Percentiles rank a stretch among this genome's conserved stretches.
These are phyloP conservation scores for Pseudopithomyces chartarum DNA, from an alignment of 2,329 filamentous ascomycete species.

Conservation along the genomic window DNA sequence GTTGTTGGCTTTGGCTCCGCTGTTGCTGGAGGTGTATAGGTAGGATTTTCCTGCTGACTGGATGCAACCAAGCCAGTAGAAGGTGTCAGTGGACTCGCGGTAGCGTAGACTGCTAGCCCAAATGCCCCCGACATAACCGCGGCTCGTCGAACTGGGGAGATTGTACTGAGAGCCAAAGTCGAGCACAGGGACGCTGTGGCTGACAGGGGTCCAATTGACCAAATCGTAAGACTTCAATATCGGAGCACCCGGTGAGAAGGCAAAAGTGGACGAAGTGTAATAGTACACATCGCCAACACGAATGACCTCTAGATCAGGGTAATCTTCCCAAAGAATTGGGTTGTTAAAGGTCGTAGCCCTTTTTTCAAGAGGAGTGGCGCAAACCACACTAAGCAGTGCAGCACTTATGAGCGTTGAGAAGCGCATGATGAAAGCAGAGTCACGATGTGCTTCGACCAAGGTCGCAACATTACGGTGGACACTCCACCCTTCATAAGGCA, in stretches of 20 bases:
- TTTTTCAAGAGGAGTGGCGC: slow-evolving; percentile 1
- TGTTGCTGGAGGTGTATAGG: slow-evolving; percentile 56
- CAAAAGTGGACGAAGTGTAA: slow-evolving; percentile 62
- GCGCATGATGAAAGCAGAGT: neutral
- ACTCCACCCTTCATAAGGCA: neutral
- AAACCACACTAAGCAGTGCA: neutral
- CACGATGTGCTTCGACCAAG: neutral
- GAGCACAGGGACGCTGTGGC: slow-evolving; percentile 45
- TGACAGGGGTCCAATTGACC: slow-evolving; percentile 54
- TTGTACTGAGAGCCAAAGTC: slow-evolving; percentile 54
- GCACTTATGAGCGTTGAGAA: neutral
- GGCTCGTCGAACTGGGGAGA: slow-evolving; percentile 46
- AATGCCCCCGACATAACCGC: slow-evolving; percentile 59
- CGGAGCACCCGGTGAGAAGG: slow-evolving; percentile 62
- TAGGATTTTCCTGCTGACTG: slow-evolving; percentile 55
- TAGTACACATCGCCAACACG: slow-evolving; percentile 58
- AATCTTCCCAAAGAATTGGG: slow-evolving; percentile 61
- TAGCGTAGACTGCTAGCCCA: slow-evolving; percentile 63
- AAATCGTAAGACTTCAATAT: slow-evolving; percentile 62
- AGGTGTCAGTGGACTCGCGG: slow-evolving; percentile 54
- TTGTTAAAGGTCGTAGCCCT: slow-evolving; percentile 49
- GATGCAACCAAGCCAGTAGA: slow-evolving; percentile 65
- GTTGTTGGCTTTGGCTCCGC: slow-evolving; percentile 42
- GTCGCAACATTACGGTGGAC: neutral
- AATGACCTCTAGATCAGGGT: slow-evolving; percentile 61